These are phyloP conservation scores for Plasmodiophora brassicae DNA, from an alignment of 208 protist genomes.

Conservation along the genomic window DNA sequence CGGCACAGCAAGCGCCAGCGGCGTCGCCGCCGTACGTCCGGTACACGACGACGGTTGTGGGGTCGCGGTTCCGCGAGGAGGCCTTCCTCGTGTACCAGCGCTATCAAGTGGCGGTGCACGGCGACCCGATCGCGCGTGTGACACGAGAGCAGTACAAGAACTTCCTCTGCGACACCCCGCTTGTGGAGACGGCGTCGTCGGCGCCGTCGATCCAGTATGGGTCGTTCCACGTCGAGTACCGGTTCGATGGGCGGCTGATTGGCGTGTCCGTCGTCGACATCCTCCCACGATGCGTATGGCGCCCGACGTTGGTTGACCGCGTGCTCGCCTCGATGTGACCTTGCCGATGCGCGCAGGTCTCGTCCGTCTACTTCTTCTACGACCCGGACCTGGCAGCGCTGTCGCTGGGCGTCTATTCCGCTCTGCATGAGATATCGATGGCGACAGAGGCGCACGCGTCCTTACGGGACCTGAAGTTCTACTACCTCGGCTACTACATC, in stretches of 20 bases:
- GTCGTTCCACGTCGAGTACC: neutral
- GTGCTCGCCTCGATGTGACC: neutral
- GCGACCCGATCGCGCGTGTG: neutral
- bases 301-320: neutral
- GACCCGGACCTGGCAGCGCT: neutral
- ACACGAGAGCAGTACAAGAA: neutral
- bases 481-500: neutral
- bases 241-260: neutral
- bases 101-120: neutral
- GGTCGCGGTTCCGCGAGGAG: neutral
- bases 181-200: neutral
- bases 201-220: neutral
- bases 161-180: neutral
- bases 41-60: neutral
- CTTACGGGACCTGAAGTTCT: neutral
- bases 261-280: neutral
- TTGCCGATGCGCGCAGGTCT: neutral
- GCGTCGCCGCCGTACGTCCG: no score
- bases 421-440: neutral
- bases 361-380: neutral
- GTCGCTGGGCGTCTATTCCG: neutral
- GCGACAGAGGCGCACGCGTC: neutral
- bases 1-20: no score
- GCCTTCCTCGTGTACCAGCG: neutral
- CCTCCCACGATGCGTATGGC: neutral